Evolutionary conservation across 352 stramenopile genomes (phyloP), one percentile per base, ranked within the genome.

Genomic region (Globisporangium megalacanthum): DNA sequence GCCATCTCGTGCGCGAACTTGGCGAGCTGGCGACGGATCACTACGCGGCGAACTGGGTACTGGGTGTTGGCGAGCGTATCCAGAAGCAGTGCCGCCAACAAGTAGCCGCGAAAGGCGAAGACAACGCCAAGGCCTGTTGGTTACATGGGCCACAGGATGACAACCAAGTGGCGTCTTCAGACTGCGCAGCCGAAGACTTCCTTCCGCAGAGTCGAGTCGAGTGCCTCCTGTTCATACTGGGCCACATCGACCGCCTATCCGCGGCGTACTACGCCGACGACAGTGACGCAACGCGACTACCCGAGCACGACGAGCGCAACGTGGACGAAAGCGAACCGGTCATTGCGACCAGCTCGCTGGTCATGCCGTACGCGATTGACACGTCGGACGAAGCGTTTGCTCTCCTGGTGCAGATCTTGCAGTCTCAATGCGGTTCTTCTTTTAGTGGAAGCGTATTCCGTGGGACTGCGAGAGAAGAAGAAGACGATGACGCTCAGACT

Each of bases 341-440:
- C 4, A 9, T 14, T 25, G 19, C 13, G 6, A 7, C 3, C 19
- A 29, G 20, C 35, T 41, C 13, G 5, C 17, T 69, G n/a, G 35
- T 76, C 2, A 49, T 73, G 36, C 74, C 72, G n/a, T 83, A 70
- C 54, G 62, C 74, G 29, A 64, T 65, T 55, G 74, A 83, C 41
- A 77, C 74, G 1, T 73, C 61, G 0, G 31, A 35, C 11, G 67
- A 68, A 25, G 58, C 66, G 6, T 49, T 81, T 17, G 6, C 45
- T 11, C 49, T 65, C 15, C 29, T 83, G 4, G 25, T 77, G n/a
- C 49, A 65, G 41, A 58, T 83, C 35, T 50, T 84, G 3, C 53
- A 45, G 17, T 22, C 51, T 3, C 60, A 65, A 25, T 41, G 46
- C 6, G 11, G 14, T 11, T 29, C 9, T 22, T 8, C 25, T 7